Conservation (phyloP, 441 rosid species). For the Adansonia gregorii region DNA sequence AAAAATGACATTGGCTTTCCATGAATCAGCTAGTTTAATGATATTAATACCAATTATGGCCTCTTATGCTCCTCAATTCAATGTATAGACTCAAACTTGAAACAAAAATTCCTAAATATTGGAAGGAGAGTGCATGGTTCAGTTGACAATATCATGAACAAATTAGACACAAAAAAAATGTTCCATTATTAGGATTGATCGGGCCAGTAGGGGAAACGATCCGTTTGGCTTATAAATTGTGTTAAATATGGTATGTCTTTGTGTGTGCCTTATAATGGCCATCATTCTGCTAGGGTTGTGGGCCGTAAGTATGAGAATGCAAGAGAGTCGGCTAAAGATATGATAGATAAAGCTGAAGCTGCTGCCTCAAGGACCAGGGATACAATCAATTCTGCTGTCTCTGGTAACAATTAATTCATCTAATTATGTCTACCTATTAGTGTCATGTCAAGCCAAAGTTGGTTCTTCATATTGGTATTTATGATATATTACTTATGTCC, state of each 20-base stretch:
- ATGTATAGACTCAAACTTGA: no score
- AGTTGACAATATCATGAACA: neutral
- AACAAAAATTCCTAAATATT: neutral
- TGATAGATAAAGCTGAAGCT: constrained; percentile 36
- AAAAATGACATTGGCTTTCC: neutral
- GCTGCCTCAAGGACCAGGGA: constrained; percentile 42
- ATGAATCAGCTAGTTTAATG: neutral
- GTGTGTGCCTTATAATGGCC: neutral
- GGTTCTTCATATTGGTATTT: neutral
- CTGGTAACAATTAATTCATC: constrained; percentile 30
- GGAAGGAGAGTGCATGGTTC: neutral
- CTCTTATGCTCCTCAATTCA: neutral
- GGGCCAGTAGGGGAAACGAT: neutral
- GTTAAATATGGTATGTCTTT: neutral
- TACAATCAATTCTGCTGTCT: constrained; percentile 40
- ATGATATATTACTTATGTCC: neutral
- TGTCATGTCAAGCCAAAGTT: neutral
- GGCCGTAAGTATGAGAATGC: constrained; percentile 37
- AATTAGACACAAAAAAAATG: neutral
- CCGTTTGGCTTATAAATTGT: neutral
- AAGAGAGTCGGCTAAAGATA: constrained; percentile 30
- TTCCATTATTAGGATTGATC: neutral
- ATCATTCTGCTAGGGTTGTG: constrained; percentile 37
- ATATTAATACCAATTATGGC: neutral
- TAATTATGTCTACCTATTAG: neutral